These are phyloP conservation scores for Camptophora hylomeconis DNA, from an alignment of 2,329 filamentous ascomycete species.

Conservation along the genomic window DNA sequence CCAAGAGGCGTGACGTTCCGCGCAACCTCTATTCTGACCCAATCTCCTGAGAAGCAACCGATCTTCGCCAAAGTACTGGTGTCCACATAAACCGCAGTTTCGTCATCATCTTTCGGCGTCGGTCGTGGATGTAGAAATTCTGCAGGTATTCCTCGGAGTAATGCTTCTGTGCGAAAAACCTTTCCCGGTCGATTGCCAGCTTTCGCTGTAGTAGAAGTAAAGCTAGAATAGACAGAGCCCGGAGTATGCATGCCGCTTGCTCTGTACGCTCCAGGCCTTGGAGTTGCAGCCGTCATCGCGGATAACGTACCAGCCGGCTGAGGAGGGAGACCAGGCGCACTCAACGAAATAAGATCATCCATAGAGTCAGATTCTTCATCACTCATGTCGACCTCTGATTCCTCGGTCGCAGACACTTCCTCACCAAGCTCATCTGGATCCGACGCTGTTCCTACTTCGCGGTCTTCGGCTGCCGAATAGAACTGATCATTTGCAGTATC, in stretches of 20 bases:
- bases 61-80: slow-evolving; percentile 74
- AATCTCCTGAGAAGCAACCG: slow-evolving; percentile 94
- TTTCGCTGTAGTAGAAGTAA: slow-evolving; percentile 70
- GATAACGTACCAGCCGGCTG: slow-evolving; percentile 67
- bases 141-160: slow-evolving; percentile 58
- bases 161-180: slow-evolving; percentile 69
- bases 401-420: slow-evolving; percentile 50
- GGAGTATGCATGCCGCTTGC: slow-evolving; percentile 68
- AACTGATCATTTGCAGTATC: slow-evolving; percentile 85
- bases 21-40: slow-evolving; percentile 72
- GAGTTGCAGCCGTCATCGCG: slow-evolving; percentile 67
- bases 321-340: slow-evolving; percentile 64
- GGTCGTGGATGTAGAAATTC: slow-evolving; percentile 80
- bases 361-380: slow-evolving; percentile 75
- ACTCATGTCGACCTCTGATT: slow-evolving; percentile 40
- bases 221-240: slow-evolving; percentile 78
- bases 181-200: slow-evolving; percentile 61
- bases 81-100: slow-evolving; percentile 79
- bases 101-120: slow-evolving; percentile 69
- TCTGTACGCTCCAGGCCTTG: slow-evolving; percentile 53
- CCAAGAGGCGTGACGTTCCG: slow-evolving; percentile 43
- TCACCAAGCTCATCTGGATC: slow-evolving; percentile 42
- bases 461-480: slow-evolving; percentile 80
- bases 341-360: slow-evolving; percentile 86
- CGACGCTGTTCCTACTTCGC: slow-evolving; percentile 29